phyloP scores from a whole-genome alignment of 2,329 filamentous ascomycete species.

The Aspergillus brunneoviolaceus region DNA sequence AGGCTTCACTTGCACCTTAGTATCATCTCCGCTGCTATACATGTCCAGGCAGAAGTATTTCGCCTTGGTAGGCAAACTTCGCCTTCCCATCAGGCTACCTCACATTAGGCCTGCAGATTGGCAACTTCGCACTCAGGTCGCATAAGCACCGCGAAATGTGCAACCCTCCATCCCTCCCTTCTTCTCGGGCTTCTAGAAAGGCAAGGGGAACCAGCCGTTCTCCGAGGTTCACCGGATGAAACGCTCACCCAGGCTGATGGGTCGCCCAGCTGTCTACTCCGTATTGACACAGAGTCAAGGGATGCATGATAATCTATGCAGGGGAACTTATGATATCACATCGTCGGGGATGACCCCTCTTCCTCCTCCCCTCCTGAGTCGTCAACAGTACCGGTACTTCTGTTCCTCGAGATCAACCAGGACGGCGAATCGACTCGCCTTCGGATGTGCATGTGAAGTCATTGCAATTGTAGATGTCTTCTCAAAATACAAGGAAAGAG shows the following conservation, averaged over 20 bases:
- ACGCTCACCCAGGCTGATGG: not conserved
- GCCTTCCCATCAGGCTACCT: too few species aligned
- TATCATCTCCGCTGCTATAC: too few species aligned
- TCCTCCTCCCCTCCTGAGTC: not conserved
- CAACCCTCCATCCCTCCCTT: not conserved
- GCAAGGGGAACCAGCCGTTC: not conserved
- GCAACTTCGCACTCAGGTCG: too few species aligned
- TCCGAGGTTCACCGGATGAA: not conserved
- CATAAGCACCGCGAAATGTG: not conserved
- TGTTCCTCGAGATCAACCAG: too few species aligned
- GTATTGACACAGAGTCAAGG: conserved; percentile 11
- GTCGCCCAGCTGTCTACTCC: not conserved
- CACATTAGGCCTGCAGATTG: too few species aligned
- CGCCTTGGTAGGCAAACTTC: too few species aligned
- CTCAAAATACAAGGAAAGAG: not conserved
- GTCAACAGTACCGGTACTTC: not conserved
- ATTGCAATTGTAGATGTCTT: not conserved
- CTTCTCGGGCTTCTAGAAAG: not conserved
- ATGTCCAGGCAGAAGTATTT: too few species aligned
- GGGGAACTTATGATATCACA: conserved; percentile 18
- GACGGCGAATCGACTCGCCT: not conserved
- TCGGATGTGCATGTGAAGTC: not conserved
- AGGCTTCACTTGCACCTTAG: too few species aligned
- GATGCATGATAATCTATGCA: conserved; percentile 16
- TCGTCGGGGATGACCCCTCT: not conserved